Conservation (phyloP, 805 yeast species). For the Pichia occidentalis region DNA sequence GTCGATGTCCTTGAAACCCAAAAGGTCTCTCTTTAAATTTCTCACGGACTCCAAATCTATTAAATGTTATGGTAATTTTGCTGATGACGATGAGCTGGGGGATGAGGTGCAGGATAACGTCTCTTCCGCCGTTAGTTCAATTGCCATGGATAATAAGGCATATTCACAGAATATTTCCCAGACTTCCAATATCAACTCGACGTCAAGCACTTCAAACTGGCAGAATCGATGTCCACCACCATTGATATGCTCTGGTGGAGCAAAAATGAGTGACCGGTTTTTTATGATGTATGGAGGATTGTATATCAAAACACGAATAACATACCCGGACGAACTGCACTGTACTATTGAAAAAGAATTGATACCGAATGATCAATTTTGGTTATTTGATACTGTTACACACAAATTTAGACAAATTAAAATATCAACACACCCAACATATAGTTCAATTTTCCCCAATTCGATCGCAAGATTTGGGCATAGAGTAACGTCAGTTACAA, state of each 20-base stretch:
- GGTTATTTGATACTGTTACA: constrained; percentile 49
- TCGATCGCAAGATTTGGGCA: constrained; percentile 32
- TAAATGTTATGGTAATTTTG: constrained; percentile 18
- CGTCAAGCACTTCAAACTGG: constrained; percentile 12
- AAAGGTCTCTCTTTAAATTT: constrained; percentile 31
- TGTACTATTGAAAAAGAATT: constrained; percentile 31
- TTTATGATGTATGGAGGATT: constrained; percentile 69
- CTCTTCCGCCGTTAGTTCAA: background rate
- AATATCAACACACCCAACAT: constrained; percentile 27
- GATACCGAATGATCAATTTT: constrained; percentile 41
- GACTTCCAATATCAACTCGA: constrained; percentile 12
- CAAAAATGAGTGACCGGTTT: constrained; percentile 48
- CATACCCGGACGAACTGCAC: constrained; percentile 27
- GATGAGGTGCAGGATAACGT: background rate
- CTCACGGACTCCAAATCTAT: constrained; percentile 36
- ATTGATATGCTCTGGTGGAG: constrained; percentile 41
- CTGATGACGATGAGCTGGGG: background rate
- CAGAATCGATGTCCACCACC: constrained; percentile 38
- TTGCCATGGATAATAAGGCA: no score
- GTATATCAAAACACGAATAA: constrained; percentile 33
- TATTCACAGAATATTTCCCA: constrained; percentile 19
- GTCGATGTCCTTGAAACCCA: constrained; percentile 37
- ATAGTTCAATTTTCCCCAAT: constrained; percentile 20
- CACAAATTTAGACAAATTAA: constrained; percentile 44
- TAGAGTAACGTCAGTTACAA: constrained; percentile 18